A percentile compares a stretch with the other conserved stretches of the same genome.
phyloP scores from a whole-genome alignment of 352 stramenopile genomes.

The Globisporangium paddicum region DNA sequence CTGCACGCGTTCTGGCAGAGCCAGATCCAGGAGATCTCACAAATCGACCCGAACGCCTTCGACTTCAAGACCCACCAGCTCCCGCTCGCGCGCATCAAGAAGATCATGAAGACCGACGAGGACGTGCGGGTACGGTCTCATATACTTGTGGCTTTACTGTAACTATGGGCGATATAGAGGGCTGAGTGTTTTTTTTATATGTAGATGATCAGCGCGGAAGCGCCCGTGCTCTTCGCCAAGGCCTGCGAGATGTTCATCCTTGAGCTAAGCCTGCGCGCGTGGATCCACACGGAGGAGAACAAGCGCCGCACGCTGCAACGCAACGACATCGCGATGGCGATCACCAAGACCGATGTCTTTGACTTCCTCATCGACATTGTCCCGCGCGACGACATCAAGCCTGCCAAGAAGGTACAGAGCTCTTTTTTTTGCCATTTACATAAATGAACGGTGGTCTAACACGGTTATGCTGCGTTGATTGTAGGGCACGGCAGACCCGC shows the following conservation, averaged over 20 bases:
- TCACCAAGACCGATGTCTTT: conserved; percentile 90
- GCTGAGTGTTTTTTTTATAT: no score
- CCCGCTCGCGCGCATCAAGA: conserved; percentile 92
- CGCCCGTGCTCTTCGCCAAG: conserved; percentile 91
- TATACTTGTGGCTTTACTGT: no score
- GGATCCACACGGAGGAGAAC: conserved; percentile 91
- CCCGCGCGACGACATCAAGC: conserved; percentile 84
- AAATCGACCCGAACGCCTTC: conserved; percentile 81
- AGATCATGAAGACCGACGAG: conserved; percentile 96
- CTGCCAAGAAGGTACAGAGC: conserved; percentile 59
- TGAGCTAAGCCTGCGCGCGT: conserved; percentile 86
- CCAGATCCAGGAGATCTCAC: conserved; percentile 85
- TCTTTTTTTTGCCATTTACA: no score
- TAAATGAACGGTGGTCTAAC: background rate
- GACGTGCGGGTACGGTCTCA: conserved; percentile 80
- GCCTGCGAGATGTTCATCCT: conserved; percentile 95
- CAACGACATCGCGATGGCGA: conserved; percentile 88
- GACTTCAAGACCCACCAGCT: conserved; percentile 90
- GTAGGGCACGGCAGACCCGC: conserved; percentile 48
- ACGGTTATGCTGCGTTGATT: background rate
- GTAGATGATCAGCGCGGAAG: conserved; percentile 92
- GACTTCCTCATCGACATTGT: conserved; percentile 93
- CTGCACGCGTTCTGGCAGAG: conserved; percentile 87
- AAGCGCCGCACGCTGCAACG: conserved; percentile 91
- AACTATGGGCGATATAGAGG: no score